These are phyloP conservation scores for Madurella mycetomatis DNA, from an alignment of 2,329 filamentous ascomycete genomes.

Conservation along the genomic window DNA sequence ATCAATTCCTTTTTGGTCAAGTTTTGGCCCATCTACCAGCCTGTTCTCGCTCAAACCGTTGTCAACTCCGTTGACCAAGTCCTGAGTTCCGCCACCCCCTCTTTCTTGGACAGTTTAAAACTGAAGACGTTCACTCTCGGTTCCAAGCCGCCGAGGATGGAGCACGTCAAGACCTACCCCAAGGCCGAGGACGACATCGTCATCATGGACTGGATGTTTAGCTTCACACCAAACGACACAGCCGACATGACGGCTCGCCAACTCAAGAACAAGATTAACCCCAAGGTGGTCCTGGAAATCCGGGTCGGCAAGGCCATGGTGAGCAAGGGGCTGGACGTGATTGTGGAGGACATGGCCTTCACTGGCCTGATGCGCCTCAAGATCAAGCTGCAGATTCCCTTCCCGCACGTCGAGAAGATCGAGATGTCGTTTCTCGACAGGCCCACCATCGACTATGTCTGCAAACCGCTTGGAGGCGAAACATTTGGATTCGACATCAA, in stretches of 20 bases:
- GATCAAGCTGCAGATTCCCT: conserved; percentile 93
- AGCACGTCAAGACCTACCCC: conserved; percentile 97
- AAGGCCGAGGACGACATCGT: conserved; percentile 93
- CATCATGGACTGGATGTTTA: conserved; percentile 99
- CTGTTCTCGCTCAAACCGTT: conserved; percentile 85
- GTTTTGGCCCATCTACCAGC: conserved; percentile 98
- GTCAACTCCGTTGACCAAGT: conserved; percentile 95
- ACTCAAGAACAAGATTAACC: conserved; percentile 92
- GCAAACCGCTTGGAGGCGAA: conserved; percentile 94
- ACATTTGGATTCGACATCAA: conserved; percentile 98
- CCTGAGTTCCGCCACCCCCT: conserved; percentile 82
- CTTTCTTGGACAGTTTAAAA: conserved; percentile 88
- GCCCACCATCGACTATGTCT: conserved; percentile 91
- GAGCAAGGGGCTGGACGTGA: conserved; percentile 94
- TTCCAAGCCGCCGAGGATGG: conserved; percentile 89
- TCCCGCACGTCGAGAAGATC: conserved; percentile 89
- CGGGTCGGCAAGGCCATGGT: conserved; percentile 93
- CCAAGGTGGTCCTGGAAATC: conserved; percentile 92
- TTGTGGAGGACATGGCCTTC: conserved; percentile 97
- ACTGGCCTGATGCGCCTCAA: conserved; percentile 94
- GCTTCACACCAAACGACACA: conserved; percentile 93
- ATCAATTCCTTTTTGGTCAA: conserved; percentile 98
- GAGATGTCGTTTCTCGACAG: conserved; percentile 92
- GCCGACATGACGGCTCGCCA: conserved; percentile 88
- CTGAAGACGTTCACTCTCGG: conserved; percentile 92